Evolutionary conservation across 2,329 filamentous ascomycete genomes (phyloP), one percentile per base, ranked within the genome.

Genomic region (Arthrinium phaeospermum): DNA sequence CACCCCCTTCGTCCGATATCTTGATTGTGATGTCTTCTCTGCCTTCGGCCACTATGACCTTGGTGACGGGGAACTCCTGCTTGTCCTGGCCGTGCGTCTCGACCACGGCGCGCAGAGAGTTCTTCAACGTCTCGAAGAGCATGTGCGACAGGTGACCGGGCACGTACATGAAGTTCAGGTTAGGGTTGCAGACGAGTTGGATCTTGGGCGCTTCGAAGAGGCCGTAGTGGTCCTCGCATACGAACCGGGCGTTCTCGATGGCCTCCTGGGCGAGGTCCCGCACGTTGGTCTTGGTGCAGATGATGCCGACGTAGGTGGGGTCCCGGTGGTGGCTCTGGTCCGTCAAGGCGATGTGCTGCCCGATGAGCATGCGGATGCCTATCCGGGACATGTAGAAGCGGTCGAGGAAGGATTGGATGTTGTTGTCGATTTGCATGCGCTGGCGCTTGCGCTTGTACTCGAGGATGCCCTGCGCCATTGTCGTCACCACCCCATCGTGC

Each of bases 381-480:
- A 99, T 99, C 75, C 96, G 94, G 64, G 95, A 98, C 96, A 99
- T 99, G 88, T 99, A 99, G 85, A 99, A 99, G 73, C 96, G 94
- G 85, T 99, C 96, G 76, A 99, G 91, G 86, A 99, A 99, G 71
- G 94, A 92, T 83, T 99, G 96, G 73, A 99, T 98, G 78, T 95
- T 97, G 81, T 95, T 92, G 84, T 98, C 96, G 79, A 99, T 99
- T 81, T 98, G 96, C 92, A 98, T 96, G 71, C 96, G 91, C 87
- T 99, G 96, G 74, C 95, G 91, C 81, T 93, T 96, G 71, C 96
- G 94, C 86, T 99, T 99, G 88, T 97, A 99, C 85, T 99, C 96
- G 73, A 98, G 89, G 76, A 99, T 98, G 73, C 96, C 96, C 83
- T 99, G 96, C 7, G 96, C 96, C 84, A 99, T 96, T 10, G 96